Evolutionary conservation across 306 rosid genomes (phyloP), one percentile per base, ranked within the genome.

Genomic region (Mucuna pruriens): DNA sequence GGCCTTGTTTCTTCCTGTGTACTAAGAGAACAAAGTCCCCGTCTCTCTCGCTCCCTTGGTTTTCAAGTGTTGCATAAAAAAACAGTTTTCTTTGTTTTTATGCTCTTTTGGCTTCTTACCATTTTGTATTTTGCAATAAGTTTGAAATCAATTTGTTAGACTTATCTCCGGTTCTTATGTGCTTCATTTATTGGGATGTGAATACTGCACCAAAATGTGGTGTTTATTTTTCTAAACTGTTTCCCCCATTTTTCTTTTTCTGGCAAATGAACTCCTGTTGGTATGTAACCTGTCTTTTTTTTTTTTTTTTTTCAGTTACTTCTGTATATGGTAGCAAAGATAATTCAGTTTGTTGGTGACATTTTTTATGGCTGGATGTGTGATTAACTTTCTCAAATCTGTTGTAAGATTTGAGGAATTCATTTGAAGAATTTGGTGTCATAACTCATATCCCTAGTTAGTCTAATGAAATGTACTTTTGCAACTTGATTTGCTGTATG

Each of bases 191-290:
- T 77, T 71, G 16, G 64, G 78, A 69, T 68, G 71, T 71, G 52
- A 65, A 64, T 54, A 44, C 75, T 42, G 9, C 87, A 89, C 84
- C 82, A 76, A 45, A 77, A 48, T 83, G 74, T 55, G 16, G 83
- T 42, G 16, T 61, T 78, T 65, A 36, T 23, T 77, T 63, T 19
- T 63, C 10, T 15, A 2, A 45, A 51, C 9, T 7, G 33, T 48
- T 76, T 6, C 1, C 86, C 20, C 16, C 33, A 19, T 48, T 48
- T 31, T 33, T 2, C n/a, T 48, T 20, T 20, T 4, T 45, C 16
- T 10, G 23, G 62, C 51, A 44, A 51, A 23, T 33, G 42, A 52
- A 36, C 44, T 66, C 44, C 34, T 57, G 58, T 54, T 19, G 26
- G 17, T 63, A 34, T 33, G 39, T 54, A 34, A 39, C 73, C 60